These are phyloP conservation scores for Lasiosphaeria ovina DNA, from an alignment of 495 filamentous ascomycete genomes.

Conservation along the genomic window DNA sequence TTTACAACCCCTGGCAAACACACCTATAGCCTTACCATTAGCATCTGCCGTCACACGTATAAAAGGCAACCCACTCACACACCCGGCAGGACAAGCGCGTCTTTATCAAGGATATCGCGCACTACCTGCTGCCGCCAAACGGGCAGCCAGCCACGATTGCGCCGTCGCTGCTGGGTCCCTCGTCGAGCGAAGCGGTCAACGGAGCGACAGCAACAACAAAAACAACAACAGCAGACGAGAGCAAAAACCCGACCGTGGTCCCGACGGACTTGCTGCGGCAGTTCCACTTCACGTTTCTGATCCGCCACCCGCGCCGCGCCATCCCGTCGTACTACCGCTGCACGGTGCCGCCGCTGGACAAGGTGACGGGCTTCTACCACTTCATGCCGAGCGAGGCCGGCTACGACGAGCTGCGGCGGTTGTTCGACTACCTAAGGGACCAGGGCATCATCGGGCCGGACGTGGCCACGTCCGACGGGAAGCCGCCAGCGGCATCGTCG, in stretches of 20 bases:
- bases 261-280: conserved; percentile 63
- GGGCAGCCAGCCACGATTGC: conserved; percentile 65
- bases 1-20: too few relatives aligned
- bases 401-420: conserved; percentile 77
- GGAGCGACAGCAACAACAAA: conserved; percentile 59
- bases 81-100: conserved; percentile 67
- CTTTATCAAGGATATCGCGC: conserved; percentile 96
- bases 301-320: conserved; percentile 83
- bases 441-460: conserved; percentile 61
- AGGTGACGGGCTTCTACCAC: conserved; percentile 77
- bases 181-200: conserved; percentile 36
- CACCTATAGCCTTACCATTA: too few relatives aligned
- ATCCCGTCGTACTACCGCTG: conserved; percentile 94
- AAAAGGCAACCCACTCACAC: background rate
- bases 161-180: conserved; percentile 57
- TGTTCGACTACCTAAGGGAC: conserved; percentile 76
- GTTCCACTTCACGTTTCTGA: conserved; percentile 97
- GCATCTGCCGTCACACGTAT: background rate
- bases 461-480: background rate
- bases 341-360: conserved; percentile 82
- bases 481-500: conserved; percentile 39
- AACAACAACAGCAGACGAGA: conserved; percentile 24
- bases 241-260: conserved; percentile 66
- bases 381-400: conserved; percentile 87
- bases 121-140: conserved; percentile 79